A percentile compares a stretch with the other conserved stretches of the same genome.
Conservation (phyloP, 495 filamentous ascomycete species). For the Xylaria acuta region DNA sequence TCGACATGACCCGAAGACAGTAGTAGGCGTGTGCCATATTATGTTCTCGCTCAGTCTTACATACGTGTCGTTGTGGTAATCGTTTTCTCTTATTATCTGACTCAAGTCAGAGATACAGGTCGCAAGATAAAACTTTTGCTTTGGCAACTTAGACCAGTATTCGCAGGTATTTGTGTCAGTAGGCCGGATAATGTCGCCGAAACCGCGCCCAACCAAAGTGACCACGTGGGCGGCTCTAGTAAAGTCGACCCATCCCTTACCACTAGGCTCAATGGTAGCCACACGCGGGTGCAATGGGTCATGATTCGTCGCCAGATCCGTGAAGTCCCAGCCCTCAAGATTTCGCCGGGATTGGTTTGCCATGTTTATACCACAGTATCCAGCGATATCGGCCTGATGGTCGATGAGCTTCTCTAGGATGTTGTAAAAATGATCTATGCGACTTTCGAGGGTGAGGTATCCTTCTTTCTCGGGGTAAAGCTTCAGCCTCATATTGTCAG, state of each 20-base stretch:
- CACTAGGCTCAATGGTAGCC: conserved; percentile 32
- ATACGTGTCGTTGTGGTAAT: conserved; percentile 30
- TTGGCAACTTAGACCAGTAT: conserved; percentile 30
- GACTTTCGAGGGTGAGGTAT: background rate
- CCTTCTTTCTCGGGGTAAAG: conserved; percentile 30
- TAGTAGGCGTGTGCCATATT: conserved; percentile 30
- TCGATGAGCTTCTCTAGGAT: conserved; percentile 43
- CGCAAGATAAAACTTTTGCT: conserved; percentile 35
- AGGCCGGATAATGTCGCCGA: conserved; percentile 43
- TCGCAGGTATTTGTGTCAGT: conserved; percentile 22
- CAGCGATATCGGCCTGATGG: conserved; percentile 32
- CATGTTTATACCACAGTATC: conserved; percentile 18
- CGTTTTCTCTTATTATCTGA: background rate
- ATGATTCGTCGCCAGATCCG: conserved; percentile 30
- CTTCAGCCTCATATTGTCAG: conserved; percentile 7
- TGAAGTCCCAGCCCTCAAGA: conserved; percentile 40
- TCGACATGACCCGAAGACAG: conserved; percentile 29
- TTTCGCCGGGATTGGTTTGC: conserved; percentile 28
- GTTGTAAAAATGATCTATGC: conserved; percentile 31
- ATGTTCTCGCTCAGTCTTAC: conserved; percentile 14
- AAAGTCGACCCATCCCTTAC: conserved; percentile 46
- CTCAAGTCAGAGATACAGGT: conserved; percentile 7
- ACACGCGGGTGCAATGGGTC: conserved; percentile 33
- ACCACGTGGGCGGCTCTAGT: conserved; percentile 35
- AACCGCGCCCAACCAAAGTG: conserved; percentile 42